Evolutionary conservation across 23 red algal species (phyloP).

Genomic region (Gracilaria vermiculophylla): DNA sequence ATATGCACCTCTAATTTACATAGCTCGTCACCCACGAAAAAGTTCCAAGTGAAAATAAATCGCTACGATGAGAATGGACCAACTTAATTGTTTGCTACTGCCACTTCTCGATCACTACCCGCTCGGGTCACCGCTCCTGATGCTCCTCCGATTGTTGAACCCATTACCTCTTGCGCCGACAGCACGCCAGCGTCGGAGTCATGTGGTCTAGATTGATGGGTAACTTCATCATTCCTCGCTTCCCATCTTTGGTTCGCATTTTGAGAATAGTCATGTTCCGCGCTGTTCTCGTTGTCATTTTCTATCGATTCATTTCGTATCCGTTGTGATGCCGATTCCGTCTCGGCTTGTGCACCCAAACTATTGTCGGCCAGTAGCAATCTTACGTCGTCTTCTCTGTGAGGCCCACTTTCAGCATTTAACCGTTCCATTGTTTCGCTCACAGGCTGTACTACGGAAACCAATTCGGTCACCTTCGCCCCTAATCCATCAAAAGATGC

Average conservation of each 20-base stretch:
- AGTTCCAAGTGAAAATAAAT: background rate
- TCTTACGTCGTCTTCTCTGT: background rate
- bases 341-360: background rate
- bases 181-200: background rate
- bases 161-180: background rate
- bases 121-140: background rate
- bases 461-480: background rate
- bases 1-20: constrained; percentile 11
- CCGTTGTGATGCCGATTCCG: background rate
- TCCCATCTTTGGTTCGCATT: background rate
- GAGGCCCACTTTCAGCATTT: background rate
- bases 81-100: background rate
- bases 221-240: background rate
- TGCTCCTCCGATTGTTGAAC: background rate
- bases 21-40: background rate
- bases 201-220: background rate
- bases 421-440: background rate
- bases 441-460: background rate
- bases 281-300: background rate
- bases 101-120: background rate
- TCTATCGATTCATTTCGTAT: background rate
- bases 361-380: background rate
- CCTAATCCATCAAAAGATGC: background rate
- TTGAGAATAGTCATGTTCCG: background rate
- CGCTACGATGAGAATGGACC: background rate